These are phyloP conservation scores for Exophiala sp. DNA, from an alignment of 2,329 filamentous ascomycete species.

Conservation along the genomic window DNA sequence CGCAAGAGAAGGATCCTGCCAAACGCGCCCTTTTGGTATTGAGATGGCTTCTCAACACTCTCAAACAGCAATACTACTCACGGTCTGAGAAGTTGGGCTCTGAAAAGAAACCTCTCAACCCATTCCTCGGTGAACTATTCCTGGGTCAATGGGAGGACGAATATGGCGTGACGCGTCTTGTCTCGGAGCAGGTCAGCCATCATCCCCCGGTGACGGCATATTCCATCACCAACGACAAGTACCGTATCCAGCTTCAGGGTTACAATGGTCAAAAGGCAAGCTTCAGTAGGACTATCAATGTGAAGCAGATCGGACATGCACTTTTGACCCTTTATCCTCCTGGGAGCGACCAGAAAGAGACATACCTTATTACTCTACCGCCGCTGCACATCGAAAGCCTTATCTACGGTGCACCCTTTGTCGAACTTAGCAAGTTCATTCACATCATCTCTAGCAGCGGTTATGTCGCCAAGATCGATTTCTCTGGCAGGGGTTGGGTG, in stretches of 20 bases:
- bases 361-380: conserved; percentile 86
- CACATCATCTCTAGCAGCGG: conserved; percentile 83
- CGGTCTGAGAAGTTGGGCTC: conserved; percentile 75
- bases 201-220: conserved; percentile 95
- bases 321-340: conserved; percentile 60
- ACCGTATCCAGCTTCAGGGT: conserved; percentile 68
- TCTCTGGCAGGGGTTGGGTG: conserved; percentile 88
- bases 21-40: conserved; percentile 74
- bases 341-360: conserved; percentile 55
- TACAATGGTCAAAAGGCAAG: conserved; percentile 97
- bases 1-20: conserved; percentile 64
- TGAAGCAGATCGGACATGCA: conserved; percentile 91
- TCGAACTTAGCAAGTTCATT: conserved; percentile 79
- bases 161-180: conserved; percentile 70
- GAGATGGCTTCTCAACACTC: conserved; percentile 81
- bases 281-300: conserved; percentile 86
- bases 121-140: conserved; percentile 92
- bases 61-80: conserved; percentile 72
- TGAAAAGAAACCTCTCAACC: conserved; percentile 97
- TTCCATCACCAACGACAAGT: conserved; percentile 77
- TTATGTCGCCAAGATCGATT: conserved; percentile 84
- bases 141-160: conserved; percentile 80
- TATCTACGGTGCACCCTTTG: conserved; percentile 67
- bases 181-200: conserved; percentile 91
- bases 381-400: conserved; percentile 89